These are phyloP conservation scores for Nectriaceae sp. DNA, from an alignment of 2,329 filamentous ascomycete species.

Conservation along the genomic window DNA sequence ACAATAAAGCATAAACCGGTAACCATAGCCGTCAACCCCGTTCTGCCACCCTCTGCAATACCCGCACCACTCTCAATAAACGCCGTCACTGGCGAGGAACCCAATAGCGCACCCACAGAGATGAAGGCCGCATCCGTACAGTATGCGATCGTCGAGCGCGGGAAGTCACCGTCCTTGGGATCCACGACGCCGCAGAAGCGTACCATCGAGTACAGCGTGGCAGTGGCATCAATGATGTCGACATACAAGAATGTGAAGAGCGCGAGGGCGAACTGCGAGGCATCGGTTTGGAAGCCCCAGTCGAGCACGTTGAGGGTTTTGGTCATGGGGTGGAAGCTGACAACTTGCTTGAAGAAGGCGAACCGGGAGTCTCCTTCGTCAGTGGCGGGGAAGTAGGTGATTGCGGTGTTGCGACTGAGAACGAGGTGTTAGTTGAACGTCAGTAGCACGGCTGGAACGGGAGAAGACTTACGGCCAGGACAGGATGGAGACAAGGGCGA, in stretches of 20 bases:
- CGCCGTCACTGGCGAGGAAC: conserved; percentile 70
- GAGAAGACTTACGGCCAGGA: conserved; percentile 65
- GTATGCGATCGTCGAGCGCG: conserved; percentile 80
- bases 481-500: conserved; percentile 69
- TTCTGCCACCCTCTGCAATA: conserved; percentile 74
- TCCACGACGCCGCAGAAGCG: conserved; percentile 70
- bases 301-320: conserved; percentile 64
- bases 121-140: conserved; percentile 72
- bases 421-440: conserved; percentile 8
- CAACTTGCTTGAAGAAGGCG: conserved; percentile 72
- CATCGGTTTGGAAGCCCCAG: conserved; percentile 60
- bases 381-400: conserved; percentile 74
- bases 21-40: conserved; percentile 70
- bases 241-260: conserved; percentile 80
- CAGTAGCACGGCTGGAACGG: neutral
- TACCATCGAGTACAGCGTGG: conserved; percentile 80
- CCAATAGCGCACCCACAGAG: conserved; percentile 69
- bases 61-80: conserved; percentile 77
- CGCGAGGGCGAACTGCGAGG: conserved; percentile 67
- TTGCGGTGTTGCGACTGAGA: conserved; percentile 64
- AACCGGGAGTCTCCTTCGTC: conserved; percentile 64
- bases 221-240: conserved; percentile 77
- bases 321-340: conserved; percentile 70
- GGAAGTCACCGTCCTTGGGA: conserved; percentile 74
- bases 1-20: conserved; percentile 71